These are phyloP conservation scores for Xylariales sp. DNA, from an alignment of 2,329 filamentous ascomycete genomes.

Conservation along the genomic window DNA sequence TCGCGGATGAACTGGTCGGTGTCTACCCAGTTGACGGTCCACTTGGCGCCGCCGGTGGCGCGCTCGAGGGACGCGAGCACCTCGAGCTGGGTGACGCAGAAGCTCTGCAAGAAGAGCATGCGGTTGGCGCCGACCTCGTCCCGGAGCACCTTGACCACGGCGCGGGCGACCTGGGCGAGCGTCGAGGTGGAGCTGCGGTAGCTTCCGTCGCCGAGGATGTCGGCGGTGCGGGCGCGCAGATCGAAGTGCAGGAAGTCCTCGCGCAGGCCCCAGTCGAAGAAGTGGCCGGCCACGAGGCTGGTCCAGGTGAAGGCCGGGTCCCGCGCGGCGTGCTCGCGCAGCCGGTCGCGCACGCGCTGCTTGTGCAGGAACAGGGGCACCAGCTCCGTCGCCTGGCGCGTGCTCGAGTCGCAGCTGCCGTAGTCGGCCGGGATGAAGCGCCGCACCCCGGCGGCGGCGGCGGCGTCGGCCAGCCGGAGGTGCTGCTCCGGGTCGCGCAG, in stretches of 20 bases:
- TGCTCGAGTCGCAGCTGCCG: conserved; percentile 33
- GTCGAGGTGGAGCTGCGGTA: conserved; percentile 29
- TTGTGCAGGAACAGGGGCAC: conserved; percentile 31
- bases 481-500: conserved; percentile 23
- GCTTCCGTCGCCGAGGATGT: conserved; percentile 29
- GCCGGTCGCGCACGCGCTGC: conserved; percentile 23
- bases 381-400: conserved; percentile 26
- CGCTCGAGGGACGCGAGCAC: conserved; percentile 27
- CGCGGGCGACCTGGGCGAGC: conserved; percentile 26
- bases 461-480: conserved; percentile 30
- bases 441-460: conserved; percentile 27
- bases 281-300: conserved; percentile 32
- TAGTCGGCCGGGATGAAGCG: conserved; percentile 36
- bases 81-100: conserved; percentile 32
- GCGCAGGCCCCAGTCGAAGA: conserved; percentile 36
- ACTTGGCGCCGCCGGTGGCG: conserved; percentile 24
- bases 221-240: conserved; percentile 20
- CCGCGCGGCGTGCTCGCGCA: conserved; percentile 21
- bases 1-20: conserved; percentile 34
- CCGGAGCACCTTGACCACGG: conserved; percentile 26
- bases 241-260: conserved; percentile 31
- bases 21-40: conserved; percentile 26
- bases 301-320: conserved; percentile 28
- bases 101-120: conserved; percentile 35
- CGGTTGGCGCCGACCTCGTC: conserved; percentile 23